Percentiles rank a stretch among this genome's conserved stretches.
phyloP scores from a whole-genome alignment of 768 basidiomycete genomes.

The Mycena epipterygia region DNA sequence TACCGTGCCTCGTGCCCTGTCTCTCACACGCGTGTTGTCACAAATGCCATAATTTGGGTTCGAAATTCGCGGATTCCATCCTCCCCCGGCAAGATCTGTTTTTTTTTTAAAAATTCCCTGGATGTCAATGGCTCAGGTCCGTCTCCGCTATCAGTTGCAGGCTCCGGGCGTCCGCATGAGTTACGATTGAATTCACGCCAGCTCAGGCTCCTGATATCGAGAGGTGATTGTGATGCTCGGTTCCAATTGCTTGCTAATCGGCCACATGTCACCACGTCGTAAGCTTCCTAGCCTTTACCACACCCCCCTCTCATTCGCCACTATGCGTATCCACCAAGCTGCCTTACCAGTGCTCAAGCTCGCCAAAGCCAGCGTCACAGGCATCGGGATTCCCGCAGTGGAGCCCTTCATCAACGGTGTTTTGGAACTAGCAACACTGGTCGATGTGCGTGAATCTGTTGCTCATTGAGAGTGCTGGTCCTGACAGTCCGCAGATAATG shows the following conservation, averaged over 20 bases:
- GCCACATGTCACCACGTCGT: slow-evolving; percentile 2
- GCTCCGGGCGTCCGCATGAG: background rate
- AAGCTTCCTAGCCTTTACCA: background rate
- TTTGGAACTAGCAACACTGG: background rate
- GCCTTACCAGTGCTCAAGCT: background rate
- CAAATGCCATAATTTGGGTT: background rate
- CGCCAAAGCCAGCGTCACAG: slow-evolving; percentile 4
- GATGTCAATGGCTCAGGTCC: background rate
- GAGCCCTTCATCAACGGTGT: background rate
- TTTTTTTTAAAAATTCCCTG: background rate
- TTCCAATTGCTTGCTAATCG: slow-evolving; percentile 2
- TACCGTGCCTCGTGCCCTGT: background rate
- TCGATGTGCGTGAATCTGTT: background rate
- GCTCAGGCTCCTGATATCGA: background rate
- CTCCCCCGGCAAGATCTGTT: slow-evolving; percentile 1
- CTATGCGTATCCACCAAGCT: background rate
- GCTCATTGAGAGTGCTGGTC: background rate
- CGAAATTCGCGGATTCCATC: slow-evolving; percentile 1
- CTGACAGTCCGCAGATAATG: background rate
- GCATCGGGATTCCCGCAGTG: slow-evolving; percentile 1
- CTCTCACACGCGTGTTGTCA: background rate
- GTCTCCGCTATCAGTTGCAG: background rate
- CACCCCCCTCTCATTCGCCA: background rate
- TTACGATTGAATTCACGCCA: background rate
- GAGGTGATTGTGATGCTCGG: background rate